Evolutionary conservation across 371 early-diverging fungal species (phyloP).

Genomic region (Blyttiomyces sp.): DNA sequence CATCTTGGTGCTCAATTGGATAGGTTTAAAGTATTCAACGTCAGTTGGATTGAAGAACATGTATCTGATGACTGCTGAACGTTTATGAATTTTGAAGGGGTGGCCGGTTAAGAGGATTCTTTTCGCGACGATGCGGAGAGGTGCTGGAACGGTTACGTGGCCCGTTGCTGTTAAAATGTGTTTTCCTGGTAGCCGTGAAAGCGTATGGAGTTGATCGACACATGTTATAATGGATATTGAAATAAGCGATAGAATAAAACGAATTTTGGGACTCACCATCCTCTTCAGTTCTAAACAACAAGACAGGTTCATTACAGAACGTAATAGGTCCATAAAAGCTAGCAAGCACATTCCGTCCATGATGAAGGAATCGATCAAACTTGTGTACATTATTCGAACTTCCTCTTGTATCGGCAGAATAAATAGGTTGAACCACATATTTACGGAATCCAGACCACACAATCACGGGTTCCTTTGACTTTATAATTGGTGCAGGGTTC

Average conservation of each 20-base stretch:
- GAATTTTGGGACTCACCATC: too few relatives aligned
- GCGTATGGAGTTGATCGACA: too few relatives aligned
- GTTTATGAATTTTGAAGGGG: slow-evolving; percentile 90
- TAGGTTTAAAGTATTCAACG: slow-evolving; percentile 89
- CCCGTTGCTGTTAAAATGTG: slow-evolving; percentile 19
- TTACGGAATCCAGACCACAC: slow-evolving; percentile 86
- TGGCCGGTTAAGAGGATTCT: slow-evolving; percentile 92
- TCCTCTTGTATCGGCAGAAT: slow-evolving; percentile 78
- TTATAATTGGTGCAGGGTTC: slow-evolving; percentile 30
- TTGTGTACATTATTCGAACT: slow-evolving; percentile 91
- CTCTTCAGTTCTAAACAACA: slow-evolving; percentile 51
- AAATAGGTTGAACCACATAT: slow-evolving; percentile 77
- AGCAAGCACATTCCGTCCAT: slow-evolving; percentile 67
- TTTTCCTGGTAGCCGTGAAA: too few relatives aligned
- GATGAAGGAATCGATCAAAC: slow-evolving; percentile 84
- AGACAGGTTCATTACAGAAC: slow-evolving; percentile 75
- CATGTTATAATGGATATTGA: too few relatives aligned
- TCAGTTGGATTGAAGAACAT: slow-evolving; percentile 95
- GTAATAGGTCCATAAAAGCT: slow-evolving; percentile 87
- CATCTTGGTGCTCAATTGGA: slow-evolving; percentile 84
- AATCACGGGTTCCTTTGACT: slow-evolving; percentile 74
- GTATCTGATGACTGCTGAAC: slow-evolving; percentile 88
- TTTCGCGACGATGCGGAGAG: slow-evolving; percentile 87
- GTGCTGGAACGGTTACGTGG: slow-evolving; percentile 26
- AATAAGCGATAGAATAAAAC: too few relatives aligned